Base-by-base conservation (phyloP, 73 alveolate genomes). In the Tetrahymena thermophila region DNA sequence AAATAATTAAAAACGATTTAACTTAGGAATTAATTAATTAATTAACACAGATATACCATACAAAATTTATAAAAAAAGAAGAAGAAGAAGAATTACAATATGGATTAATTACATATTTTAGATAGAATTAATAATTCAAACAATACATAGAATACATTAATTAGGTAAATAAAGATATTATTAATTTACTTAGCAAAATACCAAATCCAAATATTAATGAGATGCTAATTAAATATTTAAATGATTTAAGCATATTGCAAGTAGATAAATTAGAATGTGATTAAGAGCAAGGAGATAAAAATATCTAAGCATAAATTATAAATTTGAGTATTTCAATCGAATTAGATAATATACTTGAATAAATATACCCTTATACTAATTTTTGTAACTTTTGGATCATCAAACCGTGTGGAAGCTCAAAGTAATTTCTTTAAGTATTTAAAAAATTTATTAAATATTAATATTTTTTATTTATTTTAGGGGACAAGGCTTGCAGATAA, bases 301-400 rank as follows among this genome's bases (percentile, higher is more conserved):
- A 10, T 1, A n/a, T 37, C 1, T 84, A 43, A 23, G 43, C 40
- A 1, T 50, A 50, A 21, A 83, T 84, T 37, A 56, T 38, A 28
- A 35, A 42, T 34, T 16, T 25, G 35, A 23, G 55, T 38, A 35
- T 37, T 37, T 84, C 56, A 84, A 96, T 93, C 42, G 55, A 94
- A 35, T n/a, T 85, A 94, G 84, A 57, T 94, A 38, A 1, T 35
- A 28, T 13, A 40, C 56, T 35, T 2, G 13, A 56, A 1, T 34
- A 23, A 34, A 4, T 43, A 14, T 85, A 94, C 95, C 35, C 89
- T 71, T 71, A 71, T n/a, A 28, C 89, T 9, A 34, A 71, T 71
- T 21, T 71, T 42, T 94, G 96, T 58, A 98, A 98, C 95, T 94
- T 98, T 16, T 98, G 99, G 99, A 98, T 98, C 28, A 96, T 98